Evolutionary conservation across 305 asterid species (phyloP).

Genomic region (Stenogyne calaminthoides): DNA sequence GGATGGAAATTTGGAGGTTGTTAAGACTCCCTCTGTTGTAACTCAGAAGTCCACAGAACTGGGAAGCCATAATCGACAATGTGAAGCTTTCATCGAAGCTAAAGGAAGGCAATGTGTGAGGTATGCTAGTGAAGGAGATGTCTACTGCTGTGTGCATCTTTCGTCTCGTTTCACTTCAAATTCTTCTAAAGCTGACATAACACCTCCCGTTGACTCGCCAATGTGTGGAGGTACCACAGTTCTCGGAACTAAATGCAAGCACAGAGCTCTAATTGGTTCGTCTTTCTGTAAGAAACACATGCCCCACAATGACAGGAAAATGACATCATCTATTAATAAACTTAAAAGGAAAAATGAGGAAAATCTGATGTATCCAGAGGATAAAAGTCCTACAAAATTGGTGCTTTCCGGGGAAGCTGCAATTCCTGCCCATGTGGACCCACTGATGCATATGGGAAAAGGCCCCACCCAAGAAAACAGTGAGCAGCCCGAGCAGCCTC

Average conservation of each 20-base stretch:
- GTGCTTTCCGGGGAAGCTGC: constrained; percentile 45
- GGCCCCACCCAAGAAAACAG: constrained; percentile 38
- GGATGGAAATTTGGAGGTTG: constrained; percentile 51
- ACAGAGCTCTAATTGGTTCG: constrained; percentile 78
- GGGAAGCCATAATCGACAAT: constrained; percentile 71
- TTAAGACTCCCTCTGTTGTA: constrained; percentile 55
- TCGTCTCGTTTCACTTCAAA: constrained; percentile 64
- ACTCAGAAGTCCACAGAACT: constrained; percentile 48
- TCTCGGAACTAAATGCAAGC: constrained; percentile 96
- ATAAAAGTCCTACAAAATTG: constrained; percentile 40
- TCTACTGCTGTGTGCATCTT: constrained; percentile 95
- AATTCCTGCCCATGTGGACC: constrained; percentile 46
- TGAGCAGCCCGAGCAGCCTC: constrained; percentile 40
- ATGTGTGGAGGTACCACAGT: constrained; percentile 99
- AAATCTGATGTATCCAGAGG: constrained; percentile 35
- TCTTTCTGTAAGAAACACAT: constrained; percentile 97
- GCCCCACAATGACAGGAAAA: constrained; percentile 58
- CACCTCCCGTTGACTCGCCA: constrained; percentile 54
- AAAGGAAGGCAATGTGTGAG: constrained; percentile 98
- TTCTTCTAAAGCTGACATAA: constrained; percentile 60
- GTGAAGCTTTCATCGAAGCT: constrained; percentile 86
- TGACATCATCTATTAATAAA: constrained; percentile 45
- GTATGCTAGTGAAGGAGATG: constrained; percentile 91
- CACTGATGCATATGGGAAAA: constrained; percentile 49
- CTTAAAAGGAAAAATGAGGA: constrained; percentile 73